phyloP scores from a whole-genome alignment of 2,329 filamentous ascomycete species.

The Cordyceps militaris region DNA sequence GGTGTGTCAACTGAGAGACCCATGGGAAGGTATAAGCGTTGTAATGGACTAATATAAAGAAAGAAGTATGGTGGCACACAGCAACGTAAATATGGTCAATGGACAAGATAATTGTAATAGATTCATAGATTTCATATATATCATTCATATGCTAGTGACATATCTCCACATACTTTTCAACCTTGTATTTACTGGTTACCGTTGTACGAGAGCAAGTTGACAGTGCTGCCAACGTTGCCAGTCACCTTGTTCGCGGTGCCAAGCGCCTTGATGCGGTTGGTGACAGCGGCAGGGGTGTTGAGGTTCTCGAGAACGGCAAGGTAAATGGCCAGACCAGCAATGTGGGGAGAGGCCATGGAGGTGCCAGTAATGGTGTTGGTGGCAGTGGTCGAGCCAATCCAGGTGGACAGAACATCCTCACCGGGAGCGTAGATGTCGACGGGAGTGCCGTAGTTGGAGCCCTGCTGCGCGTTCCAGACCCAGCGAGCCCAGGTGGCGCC shows the following conservation, averaged over 20 bases:
- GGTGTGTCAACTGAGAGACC: no score
- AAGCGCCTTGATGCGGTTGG: constrained; percentile 2
- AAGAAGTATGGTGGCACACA: no score
- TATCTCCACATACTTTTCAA: not conserved
- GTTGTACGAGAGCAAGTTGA: constrained; percentile 10
- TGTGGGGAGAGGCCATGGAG: constrained; percentile 46
- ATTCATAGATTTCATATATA: not conserved
- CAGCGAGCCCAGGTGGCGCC: constrained; percentile 32
- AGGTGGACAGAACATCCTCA: constrained; percentile 34
- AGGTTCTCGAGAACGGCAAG: constrained; percentile 8
- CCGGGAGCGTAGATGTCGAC: constrained; percentile 42
- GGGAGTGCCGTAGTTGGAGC: constrained; percentile 39
- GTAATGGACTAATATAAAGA: no score
- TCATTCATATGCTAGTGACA: not conserved
- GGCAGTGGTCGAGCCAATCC: constrained; percentile 31
- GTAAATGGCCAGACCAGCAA: constrained; percentile 25
- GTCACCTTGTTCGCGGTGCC: constrained; percentile 4
- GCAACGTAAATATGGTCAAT: not conserved
- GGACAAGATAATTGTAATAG: not conserved
- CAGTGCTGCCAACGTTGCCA: not conserved
- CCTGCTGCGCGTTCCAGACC: constrained; percentile 23
- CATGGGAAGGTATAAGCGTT: no score
- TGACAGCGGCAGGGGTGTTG: not conserved
- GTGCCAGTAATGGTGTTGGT: constrained; percentile 38
- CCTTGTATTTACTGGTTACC: not conserved